phyloP scores from a whole-genome alignment of 129 eudicot species.

The Smallanthus sonchifolius region DNA sequence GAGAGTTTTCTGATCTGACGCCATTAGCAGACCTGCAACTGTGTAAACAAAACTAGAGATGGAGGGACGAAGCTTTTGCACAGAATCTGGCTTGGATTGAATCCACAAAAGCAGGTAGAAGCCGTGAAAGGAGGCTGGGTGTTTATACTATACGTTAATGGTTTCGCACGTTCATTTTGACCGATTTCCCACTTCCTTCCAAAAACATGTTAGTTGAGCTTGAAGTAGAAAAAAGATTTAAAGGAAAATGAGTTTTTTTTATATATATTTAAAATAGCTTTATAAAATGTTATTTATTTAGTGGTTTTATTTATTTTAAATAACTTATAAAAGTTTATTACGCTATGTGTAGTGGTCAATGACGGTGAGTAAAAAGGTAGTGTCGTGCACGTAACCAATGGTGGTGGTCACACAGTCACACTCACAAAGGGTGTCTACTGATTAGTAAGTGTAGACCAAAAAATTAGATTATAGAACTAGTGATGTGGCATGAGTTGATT shows the following conservation, averaged over 20 bases:
- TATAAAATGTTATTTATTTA: not conserved
- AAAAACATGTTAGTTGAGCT: not conserved
- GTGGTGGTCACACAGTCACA: too few species aligned
- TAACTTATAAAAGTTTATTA: too few species aligned
- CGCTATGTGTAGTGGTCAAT: too few species aligned
- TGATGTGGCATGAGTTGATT: too few species aligned
- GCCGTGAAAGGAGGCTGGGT: not conserved
- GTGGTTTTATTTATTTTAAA: not conserved
- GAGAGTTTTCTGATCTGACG: slow-evolving; percentile 53
- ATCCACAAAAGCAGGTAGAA: not conserved
- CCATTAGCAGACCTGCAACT: slow-evolving; percentile 35
- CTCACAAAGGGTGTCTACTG: too few species aligned
- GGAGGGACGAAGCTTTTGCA: not conserved
- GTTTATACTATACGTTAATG: not conserved
- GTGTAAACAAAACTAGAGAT: slow-evolving; percentile 13
- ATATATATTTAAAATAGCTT: not conserved
- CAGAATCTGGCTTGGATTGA: not conserved
- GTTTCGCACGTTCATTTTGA: slow-evolving; percentile 23
- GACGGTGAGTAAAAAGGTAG: too few species aligned
- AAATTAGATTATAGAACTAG: too few species aligned
- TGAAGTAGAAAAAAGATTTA: too few species aligned
- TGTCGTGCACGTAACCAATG: too few species aligned
- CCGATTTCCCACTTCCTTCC: slow-evolving; percentile 7
- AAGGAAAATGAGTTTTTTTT: not conserved
- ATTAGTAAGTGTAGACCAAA: too few species aligned